Base-by-base conservation (phyloP, 2,329 filamentous ascomycete species). In the Verticillium longisporum region DNA sequence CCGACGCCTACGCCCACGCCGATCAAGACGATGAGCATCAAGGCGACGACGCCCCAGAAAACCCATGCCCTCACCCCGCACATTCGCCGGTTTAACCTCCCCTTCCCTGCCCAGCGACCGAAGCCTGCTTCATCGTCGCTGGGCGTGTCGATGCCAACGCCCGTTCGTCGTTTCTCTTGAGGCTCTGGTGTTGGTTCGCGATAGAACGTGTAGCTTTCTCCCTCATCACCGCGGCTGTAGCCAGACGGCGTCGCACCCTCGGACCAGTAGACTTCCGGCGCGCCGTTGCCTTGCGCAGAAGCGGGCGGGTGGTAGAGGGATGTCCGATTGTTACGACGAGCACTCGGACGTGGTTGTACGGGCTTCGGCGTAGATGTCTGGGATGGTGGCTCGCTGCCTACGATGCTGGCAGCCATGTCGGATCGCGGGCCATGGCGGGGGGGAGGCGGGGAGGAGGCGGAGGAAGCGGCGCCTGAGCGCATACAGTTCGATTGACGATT, bases 1-100 rank as follows among this genome's bases (percentile, higher is more conserved):
- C 74, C 74, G 5, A 79, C 70, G 4, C 78, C 77, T 3, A 80
- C 70, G 0, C 73, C 77, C 1, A 80, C 69, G 1, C 73, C 77
- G 1, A 78, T 61, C 18, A 73, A 53, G 6, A 78, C 6, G 10
- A 77, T 33, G 6, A 75, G 57, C 1, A 69, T 59, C 4, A 71
- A 57, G 2, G 71, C 64, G 1, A 69, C 65, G 1, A 77, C 31
- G 4, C 77, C 56, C 74, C 74, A 79, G 53, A 79, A 73, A 37
- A 70, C 61, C 32, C 69, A 68, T 59, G 66, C 71, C 58, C 63
- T 69, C 56, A 75, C 37, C 2, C 74, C 70, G 50, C 71, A 67
- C 67, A 57, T 69, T 53, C 63, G 63, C 64, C 64, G 61, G 9
- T 21, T 50, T 5, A n/a, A 7, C 18, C 45, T 21, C 9, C 13